A percentile compares a stretch with the other conserved stretches of the same genome.
These are phyloP conservation scores for Arabidopsis thaliana DNA, from an alignment of 345 rosid species.

Conservation along the genomic window DNA sequence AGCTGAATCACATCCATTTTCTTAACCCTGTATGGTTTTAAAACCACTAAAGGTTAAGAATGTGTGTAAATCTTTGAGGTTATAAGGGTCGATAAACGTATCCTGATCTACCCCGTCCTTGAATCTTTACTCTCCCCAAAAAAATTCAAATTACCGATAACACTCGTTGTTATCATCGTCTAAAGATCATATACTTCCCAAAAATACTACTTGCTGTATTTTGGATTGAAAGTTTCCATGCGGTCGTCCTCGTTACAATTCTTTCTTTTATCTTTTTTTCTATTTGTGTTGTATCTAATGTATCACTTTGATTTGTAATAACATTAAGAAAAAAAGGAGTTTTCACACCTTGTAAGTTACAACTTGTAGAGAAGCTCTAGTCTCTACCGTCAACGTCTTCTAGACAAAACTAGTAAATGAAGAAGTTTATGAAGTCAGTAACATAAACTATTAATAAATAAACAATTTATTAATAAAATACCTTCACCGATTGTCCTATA, in stretches of 20 bases:
- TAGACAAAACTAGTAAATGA: not conserved
- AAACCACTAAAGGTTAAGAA: constrained; percentile 51
- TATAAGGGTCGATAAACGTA: constrained; percentile 52
- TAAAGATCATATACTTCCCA: constrained; percentile 68
- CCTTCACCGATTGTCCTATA: not conserved
- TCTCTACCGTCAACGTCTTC: no score
- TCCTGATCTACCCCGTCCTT: constrained; percentile 53
- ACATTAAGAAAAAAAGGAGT: no score
- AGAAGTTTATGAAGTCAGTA: not conserved
- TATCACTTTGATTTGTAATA: no score
- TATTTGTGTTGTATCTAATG: no score
- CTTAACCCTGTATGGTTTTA: constrained; percentile 51
- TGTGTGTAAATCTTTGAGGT: constrained; percentile 50
- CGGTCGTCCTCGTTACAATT: constrained; percentile 44
- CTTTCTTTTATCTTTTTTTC: no score
- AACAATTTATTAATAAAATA: constrained; percentile 3
- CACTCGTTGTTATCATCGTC: constrained; percentile 51
- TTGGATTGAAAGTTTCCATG: constrained; percentile 49
- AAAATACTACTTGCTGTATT: constrained; percentile 57
- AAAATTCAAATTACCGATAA: constrained; percentile 52
- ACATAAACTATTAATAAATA: constrained; percentile 5
- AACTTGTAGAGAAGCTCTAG: no score
- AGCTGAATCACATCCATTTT: constrained; percentile 59
- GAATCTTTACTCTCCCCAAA: constrained; percentile 32
- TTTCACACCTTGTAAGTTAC: no score